A percentile compares a stretch with the other conserved stretches of the same genome.
phyloP scores from a whole-genome alignment of 768 basidiomycete species.

The Lactarius quietus region DNA sequence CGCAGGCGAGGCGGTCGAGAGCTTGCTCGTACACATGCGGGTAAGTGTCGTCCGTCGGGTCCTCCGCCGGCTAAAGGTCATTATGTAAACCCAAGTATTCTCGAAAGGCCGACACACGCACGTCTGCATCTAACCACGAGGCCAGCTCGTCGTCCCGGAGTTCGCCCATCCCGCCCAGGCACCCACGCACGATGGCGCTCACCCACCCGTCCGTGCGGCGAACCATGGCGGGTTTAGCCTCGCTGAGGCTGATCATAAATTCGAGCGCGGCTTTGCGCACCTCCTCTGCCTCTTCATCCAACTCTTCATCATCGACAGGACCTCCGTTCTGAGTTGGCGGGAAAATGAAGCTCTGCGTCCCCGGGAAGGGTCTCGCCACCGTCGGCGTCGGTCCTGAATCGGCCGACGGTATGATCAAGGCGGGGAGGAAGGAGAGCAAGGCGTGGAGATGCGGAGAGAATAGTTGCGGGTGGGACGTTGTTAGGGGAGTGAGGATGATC shows the following conservation, averaged over 20 bases:
- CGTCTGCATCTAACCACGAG: conserved; percentile 72
- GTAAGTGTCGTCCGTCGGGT: conserved; percentile 59
- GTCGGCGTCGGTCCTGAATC: conserved; percentile 54
- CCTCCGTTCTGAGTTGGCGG: conserved; percentile 36
- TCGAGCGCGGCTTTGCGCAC: conserved; percentile 73
- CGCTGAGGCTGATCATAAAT: conserved; percentile 78
- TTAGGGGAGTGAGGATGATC: conserved; percentile 64
- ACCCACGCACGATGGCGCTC: conserved; percentile 63
- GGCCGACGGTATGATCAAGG: conserved; percentile 62
- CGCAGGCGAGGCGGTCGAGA: conserved; percentile 76
- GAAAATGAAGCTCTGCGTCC: conserved; percentile 35
- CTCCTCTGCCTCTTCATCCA: conserved; percentile 64
- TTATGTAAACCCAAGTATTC: conserved; percentile 7
- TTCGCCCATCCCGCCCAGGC: conserved; percentile 80
- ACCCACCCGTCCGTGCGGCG: conserved; percentile 68
- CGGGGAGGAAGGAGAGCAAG: conserved; percentile 65
- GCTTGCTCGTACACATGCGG: conserved; percentile 80
- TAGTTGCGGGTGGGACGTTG: conserved; percentile 61
- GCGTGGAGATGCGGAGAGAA: conserved; percentile 70
- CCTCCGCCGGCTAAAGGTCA: conserved; percentile 52
- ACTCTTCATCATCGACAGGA: conserved; percentile 40
- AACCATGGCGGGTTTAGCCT: conserved; percentile 69
- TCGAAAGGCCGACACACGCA: conserved; percentile 38
- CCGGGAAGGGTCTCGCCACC: conserved; percentile 44
- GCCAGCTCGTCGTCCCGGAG: conserved; percentile 59